phyloP scores from a whole-genome alignment of 2,329 filamentous ascomycete genomes.

The Ceratocystis alfenasii region DNA sequence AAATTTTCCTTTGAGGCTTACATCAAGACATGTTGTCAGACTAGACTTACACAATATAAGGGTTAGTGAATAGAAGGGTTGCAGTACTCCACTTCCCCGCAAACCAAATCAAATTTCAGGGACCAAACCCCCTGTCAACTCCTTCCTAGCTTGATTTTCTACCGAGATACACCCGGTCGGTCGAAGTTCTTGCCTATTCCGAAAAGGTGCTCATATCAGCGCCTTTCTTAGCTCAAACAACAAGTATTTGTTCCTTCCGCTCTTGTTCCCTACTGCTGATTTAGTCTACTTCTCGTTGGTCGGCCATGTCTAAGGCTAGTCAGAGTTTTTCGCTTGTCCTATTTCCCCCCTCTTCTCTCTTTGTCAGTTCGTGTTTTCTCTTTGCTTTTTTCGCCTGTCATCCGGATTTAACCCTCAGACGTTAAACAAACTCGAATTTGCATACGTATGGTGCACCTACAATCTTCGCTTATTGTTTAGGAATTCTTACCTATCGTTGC shows the following conservation, averaged over 20 bases:
- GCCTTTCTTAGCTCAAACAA: not conserved
- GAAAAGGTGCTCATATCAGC: not conserved
- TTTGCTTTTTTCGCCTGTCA: not conserved
- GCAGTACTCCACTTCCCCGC: not conserved
- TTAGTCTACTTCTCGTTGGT: not conserved
- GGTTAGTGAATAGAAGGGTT: not conserved
- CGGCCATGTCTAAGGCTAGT: not conserved
- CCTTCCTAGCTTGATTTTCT: not conserved
- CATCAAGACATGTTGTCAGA: too few relatives aligned
- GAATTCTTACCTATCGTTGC: too few relatives aligned
- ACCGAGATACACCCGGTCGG: not conserved
- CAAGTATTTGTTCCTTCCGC: not conserved
- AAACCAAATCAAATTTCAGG: not conserved
- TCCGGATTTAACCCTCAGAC: not conserved
- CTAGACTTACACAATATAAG: too few relatives aligned
- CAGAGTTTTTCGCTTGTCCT: not conserved
- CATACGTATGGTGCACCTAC: not conserved
- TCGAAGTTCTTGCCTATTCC: not conserved
- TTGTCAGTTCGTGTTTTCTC: not conserved
- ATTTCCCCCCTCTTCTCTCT: not conserved
- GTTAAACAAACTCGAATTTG: not conserved
- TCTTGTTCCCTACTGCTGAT: not conserved
- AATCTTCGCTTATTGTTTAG: not conserved
- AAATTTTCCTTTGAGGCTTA: not conserved
- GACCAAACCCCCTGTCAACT: not conserved